Conservation (phyloP, 2,329 filamentous ascomycete species). For the Hypoxylon sp. region DNA sequence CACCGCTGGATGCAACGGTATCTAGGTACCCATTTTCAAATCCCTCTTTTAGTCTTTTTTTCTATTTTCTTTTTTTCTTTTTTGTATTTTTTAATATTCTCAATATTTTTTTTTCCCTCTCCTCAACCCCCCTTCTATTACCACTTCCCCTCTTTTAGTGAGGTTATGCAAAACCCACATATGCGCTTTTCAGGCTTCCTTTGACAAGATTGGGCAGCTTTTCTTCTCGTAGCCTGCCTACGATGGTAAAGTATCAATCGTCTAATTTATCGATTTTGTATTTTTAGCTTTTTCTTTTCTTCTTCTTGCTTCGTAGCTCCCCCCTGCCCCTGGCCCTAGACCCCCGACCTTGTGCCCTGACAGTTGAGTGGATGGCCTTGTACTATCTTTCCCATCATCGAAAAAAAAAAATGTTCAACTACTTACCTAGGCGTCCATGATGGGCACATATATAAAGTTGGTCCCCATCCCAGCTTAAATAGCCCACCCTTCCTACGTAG, state of each 20-base stretch:
- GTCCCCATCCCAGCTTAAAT: constrained; percentile 44
- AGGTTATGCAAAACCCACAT: constrained; percentile 39
- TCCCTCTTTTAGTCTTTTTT: constrained; percentile 26
- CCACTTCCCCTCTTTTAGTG: constrained; percentile 31
- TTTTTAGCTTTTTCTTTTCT: constrained; percentile 29
- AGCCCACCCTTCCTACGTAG: constrained; percentile 33
- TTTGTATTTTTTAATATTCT: constrained; percentile 22
- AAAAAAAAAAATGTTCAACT: constrained; percentile 37
- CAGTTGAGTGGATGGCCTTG: constrained; percentile 40
- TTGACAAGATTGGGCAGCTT: constrained; percentile 44
- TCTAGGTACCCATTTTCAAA: constrained; percentile 44
- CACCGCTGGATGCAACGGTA: constrained; percentile 47
- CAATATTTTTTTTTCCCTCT: constrained; percentile 18
- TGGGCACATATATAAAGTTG: constrained; percentile 46
- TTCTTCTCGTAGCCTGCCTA: constrained; percentile 26
- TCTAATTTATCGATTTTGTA: constrained; percentile 37
- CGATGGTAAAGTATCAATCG: constrained; percentile 33
- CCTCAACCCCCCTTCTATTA: constrained; percentile 12
- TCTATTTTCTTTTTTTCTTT: constrained; percentile 17
- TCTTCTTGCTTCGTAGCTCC: constrained; percentile 35
- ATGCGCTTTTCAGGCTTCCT: constrained; percentile 28
- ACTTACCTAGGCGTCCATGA: constrained; percentile 38
- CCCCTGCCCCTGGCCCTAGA: constrained; percentile 40
- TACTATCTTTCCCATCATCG: constrained; percentile 41
- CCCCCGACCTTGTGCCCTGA: constrained; percentile 35